phyloP scores from a whole-genome alignment of 225 moss, liverwort and hornwort species.

The Marchantia polymorpha region DNA sequence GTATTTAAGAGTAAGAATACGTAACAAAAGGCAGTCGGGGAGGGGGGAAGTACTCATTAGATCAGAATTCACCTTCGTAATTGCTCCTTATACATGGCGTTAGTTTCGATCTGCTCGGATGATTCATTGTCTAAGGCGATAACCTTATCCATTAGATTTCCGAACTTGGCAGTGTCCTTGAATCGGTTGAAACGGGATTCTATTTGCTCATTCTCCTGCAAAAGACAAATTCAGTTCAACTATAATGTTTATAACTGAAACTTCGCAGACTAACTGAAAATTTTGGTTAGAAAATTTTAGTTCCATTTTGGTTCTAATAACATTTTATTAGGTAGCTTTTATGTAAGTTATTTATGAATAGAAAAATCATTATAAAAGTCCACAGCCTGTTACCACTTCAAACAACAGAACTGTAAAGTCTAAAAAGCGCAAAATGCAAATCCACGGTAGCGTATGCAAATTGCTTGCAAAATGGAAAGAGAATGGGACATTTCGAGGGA shows the following conservation, averaged over 20 bases:
- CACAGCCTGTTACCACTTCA: background rate
- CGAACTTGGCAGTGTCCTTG: slow-evolving; percentile 67
- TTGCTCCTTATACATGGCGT: slow-evolving; percentile 89
- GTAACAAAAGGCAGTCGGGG: no score
- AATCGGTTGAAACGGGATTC: slow-evolving; percentile 68
- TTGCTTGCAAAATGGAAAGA: background rate
- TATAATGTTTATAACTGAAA: no score
- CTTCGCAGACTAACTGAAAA: no score
- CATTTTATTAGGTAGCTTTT: no score
- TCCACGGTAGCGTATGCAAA: background rate
- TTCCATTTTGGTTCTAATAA: no score
- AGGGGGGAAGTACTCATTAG: background rate
- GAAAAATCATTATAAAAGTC: background rate
- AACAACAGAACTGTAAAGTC: background rate
- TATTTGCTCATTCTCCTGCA: slow-evolving; percentile 74
- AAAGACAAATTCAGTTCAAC: background rate
- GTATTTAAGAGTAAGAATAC: no score
- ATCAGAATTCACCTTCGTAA: slow-evolving; percentile 57
- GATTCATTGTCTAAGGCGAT: slow-evolving; percentile 78
- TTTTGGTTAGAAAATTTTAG: no score
- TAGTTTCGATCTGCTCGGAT: slow-evolving; percentile 80
- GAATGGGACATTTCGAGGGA: slow-evolving; percentile 11
- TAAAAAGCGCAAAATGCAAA: background rate
- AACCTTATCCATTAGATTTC: slow-evolving; percentile 69
- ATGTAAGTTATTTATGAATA: no score